These are phyloP conservation scores for Fusarium musae DNA, from an alignment of 2,329 filamentous ascomycete genomes.

Conservation along the genomic window DNA sequence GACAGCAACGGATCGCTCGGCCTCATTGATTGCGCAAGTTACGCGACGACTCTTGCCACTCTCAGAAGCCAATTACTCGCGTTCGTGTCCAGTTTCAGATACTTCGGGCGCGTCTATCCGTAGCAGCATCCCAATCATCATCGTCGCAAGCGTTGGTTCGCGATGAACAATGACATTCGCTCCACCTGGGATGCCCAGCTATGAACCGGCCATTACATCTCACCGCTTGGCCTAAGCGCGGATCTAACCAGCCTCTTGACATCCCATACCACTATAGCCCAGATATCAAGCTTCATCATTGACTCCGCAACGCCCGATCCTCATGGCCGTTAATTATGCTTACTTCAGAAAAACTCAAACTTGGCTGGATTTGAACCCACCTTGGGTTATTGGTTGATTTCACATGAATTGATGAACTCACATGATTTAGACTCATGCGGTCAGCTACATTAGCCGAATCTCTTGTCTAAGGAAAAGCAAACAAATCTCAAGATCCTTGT, in stretches of 20 bases:
- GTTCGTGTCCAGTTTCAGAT: conserved; percentile 11
- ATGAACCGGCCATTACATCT: conserved; percentile 17
- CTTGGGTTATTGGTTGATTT: neutral
- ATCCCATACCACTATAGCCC: neutral
- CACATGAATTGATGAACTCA: conserved; percentile 5
- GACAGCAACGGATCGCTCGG: conserved; percentile 23
- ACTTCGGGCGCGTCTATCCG: neutral
- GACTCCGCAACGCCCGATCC: conserved; percentile 9
- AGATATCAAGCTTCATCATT: neutral
- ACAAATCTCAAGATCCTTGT: conserved; percentile 14
- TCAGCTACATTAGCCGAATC: conserved; percentile 17
- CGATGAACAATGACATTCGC: conserved; percentile 24
- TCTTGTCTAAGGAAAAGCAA: neutral
- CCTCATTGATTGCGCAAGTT: conserved; percentile 23
- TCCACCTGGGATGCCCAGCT: conserved; percentile 17
- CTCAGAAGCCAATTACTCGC: conserved; percentile 5
- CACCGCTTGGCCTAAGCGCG: conserved; percentile 17
- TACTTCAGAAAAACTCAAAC: neutral
- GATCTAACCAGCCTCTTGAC: conserved; percentile 17
- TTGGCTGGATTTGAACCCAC: neutral
- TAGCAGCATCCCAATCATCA: neutral
- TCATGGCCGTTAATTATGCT: neutral
- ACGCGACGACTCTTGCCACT: conserved; percentile 34
- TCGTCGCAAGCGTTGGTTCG: neutral
- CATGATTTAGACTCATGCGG: conserved; percentile 30